These are phyloP conservation scores for Rhododendron ovatum DNA, from an alignment of 148 eudicot genomes.

Conservation along the genomic window DNA sequence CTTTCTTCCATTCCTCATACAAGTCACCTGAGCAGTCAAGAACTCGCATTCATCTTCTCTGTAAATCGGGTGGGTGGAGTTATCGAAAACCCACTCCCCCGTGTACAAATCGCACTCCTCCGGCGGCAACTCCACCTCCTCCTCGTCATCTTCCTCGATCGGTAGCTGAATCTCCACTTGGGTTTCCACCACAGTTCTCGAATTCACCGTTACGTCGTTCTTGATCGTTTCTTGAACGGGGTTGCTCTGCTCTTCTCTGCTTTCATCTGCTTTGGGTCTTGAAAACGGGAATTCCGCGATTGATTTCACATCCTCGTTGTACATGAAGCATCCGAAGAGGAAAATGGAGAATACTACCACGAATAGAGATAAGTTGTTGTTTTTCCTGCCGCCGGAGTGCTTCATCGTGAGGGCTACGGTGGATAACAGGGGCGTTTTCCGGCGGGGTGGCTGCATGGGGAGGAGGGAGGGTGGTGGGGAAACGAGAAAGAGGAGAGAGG, in stretches of 20 bases:
- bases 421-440: conserved; percentile 33
- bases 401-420: conserved; percentile 37
- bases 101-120: conserved; percentile 75
- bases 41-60: conserved; percentile 75
- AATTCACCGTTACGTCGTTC: conserved; percentile 4
- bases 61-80: conserved; percentile 63
- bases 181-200: conserved; percentile 28
- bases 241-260: conserved; percentile 19
- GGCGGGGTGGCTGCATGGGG: conserved; percentile 40
- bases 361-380: conserved; percentile 52
- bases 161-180: conserved; percentile 20
- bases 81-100: conserved; percentile 87
- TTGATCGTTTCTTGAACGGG: conserved; percentile 25
- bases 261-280: conserved; percentile 39
- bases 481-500: conserved; percentile 5
- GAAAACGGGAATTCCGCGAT: conserved; percentile 83
- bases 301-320: conserved; percentile 85
- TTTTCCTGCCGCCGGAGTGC: conserved; percentile 29
- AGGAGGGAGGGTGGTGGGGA: background rate
- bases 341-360: conserved; percentile 58
- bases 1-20: conserved; percentile 79
- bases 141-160: conserved; percentile 40
- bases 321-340: conserved; percentile 77
- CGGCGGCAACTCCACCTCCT: conserved; percentile 54
- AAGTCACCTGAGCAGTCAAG: conserved; percentile 78